Conservation (phyloP, 352 stramenopile species). For the Pythium guiyangense region DNA sequence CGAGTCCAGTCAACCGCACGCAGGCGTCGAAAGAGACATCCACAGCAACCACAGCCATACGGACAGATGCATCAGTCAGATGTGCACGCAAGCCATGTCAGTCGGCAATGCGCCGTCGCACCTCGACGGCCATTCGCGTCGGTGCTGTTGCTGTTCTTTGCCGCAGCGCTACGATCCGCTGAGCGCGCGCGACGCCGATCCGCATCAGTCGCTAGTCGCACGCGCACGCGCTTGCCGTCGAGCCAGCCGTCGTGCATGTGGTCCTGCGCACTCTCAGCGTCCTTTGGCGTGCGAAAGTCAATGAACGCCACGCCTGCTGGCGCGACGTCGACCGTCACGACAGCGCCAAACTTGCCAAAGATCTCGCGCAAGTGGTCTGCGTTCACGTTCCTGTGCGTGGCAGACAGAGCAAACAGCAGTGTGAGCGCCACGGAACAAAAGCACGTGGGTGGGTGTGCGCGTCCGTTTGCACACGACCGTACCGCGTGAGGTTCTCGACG, state of each 20-base stretch:
- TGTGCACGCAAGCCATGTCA: too few species aligned
- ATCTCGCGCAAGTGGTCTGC: slow-evolving; percentile 80
- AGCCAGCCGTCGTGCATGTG: slow-evolving; percentile 87
- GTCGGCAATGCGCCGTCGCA: too few species aligned
- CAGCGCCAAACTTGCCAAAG: slow-evolving; percentile 81
- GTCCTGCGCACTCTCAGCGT: slow-evolving; percentile 52
- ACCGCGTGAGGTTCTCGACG: slow-evolving; percentile 80
- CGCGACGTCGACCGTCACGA: slow-evolving; percentile 50
- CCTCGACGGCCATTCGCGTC: too few species aligned
- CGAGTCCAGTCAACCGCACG: background rate
- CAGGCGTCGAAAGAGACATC: background rate
- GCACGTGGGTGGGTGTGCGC: too few species aligned
- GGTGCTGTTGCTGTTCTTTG: background rate
- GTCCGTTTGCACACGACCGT: background rate
- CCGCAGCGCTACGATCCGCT: background rate
- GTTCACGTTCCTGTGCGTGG: slow-evolving; percentile 54
- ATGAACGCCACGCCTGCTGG: slow-evolving; percentile 44
- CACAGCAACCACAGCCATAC: background rate
- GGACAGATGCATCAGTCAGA: background rate
- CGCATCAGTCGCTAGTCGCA: slow-evolving; percentile 23
- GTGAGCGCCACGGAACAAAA: too few species aligned
- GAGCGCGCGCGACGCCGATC: background rate
- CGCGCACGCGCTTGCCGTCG: slow-evolving; percentile 72
- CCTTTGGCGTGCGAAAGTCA: slow-evolving; percentile 37
- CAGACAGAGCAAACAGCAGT: background rate